A percentile compares a stretch with the other conserved stretches of the same genome.
Evolutionary conservation across 2,329 filamentous ascomycete species (phyloP).

Genomic region (Talaromyces sp.): DNA sequence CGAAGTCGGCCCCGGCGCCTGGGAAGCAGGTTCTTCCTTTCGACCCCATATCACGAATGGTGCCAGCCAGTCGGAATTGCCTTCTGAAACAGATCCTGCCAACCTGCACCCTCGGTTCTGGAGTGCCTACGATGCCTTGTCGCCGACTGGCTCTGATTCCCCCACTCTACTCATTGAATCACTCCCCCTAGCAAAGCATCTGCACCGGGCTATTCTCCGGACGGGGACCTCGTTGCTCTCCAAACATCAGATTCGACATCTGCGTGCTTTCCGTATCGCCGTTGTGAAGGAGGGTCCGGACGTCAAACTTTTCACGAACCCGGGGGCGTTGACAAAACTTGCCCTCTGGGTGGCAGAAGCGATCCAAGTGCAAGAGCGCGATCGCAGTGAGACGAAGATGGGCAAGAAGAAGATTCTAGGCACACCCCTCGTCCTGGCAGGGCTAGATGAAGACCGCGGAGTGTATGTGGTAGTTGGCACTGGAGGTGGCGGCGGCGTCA

Average conservation of each 20-base stretch:
- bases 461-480: conserved; percentile 92
- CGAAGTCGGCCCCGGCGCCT: conserved; percentile 64
- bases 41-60: conserved; percentile 17
- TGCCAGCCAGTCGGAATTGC: conserved; percentile 13
- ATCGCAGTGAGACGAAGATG: conserved; percentile 61
- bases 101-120: conserved; percentile 47
- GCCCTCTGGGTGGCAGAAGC: conserved; percentile 93
- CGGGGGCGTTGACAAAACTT: conserved; percentile 86
- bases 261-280: conserved; percentile 89
- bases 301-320: conserved; percentile 84
- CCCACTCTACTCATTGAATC: conserved; percentile 60
- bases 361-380: conserved; percentile 80
- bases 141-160: conserved; percentile 38
- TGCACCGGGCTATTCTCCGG: conserved; percentile 87
- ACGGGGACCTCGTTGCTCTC: conserved; percentile 87
- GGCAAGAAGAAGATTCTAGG: conserved; percentile 44
- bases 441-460: conserved; percentile 77
- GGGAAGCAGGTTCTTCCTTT: conserved; percentile 26
- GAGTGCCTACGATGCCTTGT: conserved; percentile 55
- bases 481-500: conserved; percentile 75
- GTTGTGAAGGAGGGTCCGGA: conserved; percentile 95
- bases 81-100: conserved; percentile 21
- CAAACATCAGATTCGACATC: conserved; percentile 88
- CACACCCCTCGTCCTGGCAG: conserved; percentile 83
- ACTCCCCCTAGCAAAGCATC: conserved; percentile 76